Conservation (phyloP, 805 yeast genomes). For the Naumovozyma castellii region DNA sequence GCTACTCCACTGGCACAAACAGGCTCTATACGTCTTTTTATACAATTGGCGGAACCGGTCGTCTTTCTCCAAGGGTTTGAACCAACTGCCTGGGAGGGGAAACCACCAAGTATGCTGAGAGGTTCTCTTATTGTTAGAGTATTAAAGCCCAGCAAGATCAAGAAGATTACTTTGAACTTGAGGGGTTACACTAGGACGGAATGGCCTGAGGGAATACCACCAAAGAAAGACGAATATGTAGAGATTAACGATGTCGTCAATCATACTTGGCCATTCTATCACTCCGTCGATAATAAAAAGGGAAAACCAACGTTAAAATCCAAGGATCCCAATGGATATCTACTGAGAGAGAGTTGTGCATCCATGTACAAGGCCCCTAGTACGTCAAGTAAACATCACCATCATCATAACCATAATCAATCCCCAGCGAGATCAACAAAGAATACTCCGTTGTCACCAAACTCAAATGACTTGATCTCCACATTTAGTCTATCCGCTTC, state of each 20-base stretch:
- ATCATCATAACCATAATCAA: neutral
- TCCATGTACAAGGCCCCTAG: slow-evolving; percentile 10
- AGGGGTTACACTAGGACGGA: slow-evolving; percentile 67
- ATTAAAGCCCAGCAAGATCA: slow-evolving; percentile 59
- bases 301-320: too few relatives aligned
- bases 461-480: slow-evolving; percentile 8
- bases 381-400: neutral
- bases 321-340: slow-evolving; percentile 4
- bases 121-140: slow-evolving; percentile 66
- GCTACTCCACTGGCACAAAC: slow-evolving; percentile 47
- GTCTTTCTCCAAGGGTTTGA: slow-evolving; percentile 76
- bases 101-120: slow-evolving; percentile 38
- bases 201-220: slow-evolving; percentile 97
- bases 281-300: slow-evolving; percentile 22
- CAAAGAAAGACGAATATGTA: slow-evolving; percentile 52
- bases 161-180: slow-evolving; percentile 48
- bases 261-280: slow-evolving; percentile 87
- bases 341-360: slow-evolving; percentile 13
- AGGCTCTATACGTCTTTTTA: slow-evolving; percentile 51
- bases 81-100: slow-evolving; percentile 20
- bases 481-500: slow-evolving; percentile 9
- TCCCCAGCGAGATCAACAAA: too few relatives aligned
- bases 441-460: too few relatives aligned
- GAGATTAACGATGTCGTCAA: slow-evolving; percentile 56
- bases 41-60: slow-evolving; percentile 68